Evolutionary conservation across 306 rosid species (phyloP), one percentile per base, ranked within the genome.

Genomic region (Oemleria cerasiformis): DNA sequence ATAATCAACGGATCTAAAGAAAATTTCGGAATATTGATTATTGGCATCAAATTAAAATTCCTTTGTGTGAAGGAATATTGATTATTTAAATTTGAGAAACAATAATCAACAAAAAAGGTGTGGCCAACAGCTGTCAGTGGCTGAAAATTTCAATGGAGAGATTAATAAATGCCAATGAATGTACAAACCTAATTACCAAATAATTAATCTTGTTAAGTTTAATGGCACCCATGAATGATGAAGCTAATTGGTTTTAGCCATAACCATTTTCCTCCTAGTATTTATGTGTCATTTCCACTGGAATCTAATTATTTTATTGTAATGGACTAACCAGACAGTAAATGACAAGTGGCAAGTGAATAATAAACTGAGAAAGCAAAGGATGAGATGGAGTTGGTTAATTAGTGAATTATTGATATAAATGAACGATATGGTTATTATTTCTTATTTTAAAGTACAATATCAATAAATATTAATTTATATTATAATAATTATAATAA

Each of bases 221-320:
- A 49, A 41, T 54, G 70, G 58, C 59, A 48, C 49, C 53, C 76
- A 69, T 34, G 60, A 63, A 74, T 48, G 45, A 36, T 45, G 75
- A 66, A 74, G 58, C 70, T 60, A 55, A 78, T 30, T 67, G 51
- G 38, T 64, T 77, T 51, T 48, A 23, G 6, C 7, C 40, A 4
- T 3, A 2, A 1, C 36, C 36, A 30, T 30, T 30, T 30, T 30
- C 36, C 36, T 30, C 36, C 36, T 30, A 1, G 4, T 30, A 1
- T 30, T 30, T n/a, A n/a, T n/a, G n/a, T n/a, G n/a, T n/a, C n/a
- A n/a, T n/a, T 30, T 4, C 36, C 36, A 30, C 36, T 30, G 36
- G 4, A 30, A 30, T 1, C 3, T 30, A 1, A 30, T 30, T 25
- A 2, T 2, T 30, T 30, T 30, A 17, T 41, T 61, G 17, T 19